Evolutionary conservation across 495 filamentous ascomycete genomes (phyloP).

Genomic region (Halenospora varia): DNA sequence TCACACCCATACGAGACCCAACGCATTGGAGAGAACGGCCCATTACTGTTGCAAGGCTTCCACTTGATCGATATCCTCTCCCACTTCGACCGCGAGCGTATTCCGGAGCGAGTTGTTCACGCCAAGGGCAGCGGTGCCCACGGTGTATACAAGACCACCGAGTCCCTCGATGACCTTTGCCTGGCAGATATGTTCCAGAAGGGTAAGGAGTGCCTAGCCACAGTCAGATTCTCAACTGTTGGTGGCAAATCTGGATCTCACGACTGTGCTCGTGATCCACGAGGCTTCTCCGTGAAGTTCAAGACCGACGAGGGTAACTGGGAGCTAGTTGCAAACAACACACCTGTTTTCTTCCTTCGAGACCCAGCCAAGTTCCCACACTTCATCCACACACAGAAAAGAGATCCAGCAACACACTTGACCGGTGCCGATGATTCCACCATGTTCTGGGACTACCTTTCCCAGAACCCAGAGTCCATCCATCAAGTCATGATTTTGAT

Average conservation of each 20-base stretch:
- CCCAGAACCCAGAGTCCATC: conserved; percentile 51
- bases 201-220: conserved; percentile 50
- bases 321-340: conserved; percentile 39
- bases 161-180: conserved; percentile 22
- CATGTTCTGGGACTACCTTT: conserved; percentile 31
- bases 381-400: conserved; percentile 49
- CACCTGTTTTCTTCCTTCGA: conserved; percentile 47
- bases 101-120: conserved; percentile 70
- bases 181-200: conserved; percentile 45
- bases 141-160: conserved; percentile 66
- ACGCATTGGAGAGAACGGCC: conserved; percentile 38
- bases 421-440: conserved; percentile 37
- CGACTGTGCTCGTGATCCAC: conserved; percentile 68
- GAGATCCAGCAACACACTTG: conserved; percentile 45
- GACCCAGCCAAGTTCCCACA: conserved; percentile 52
- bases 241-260: conserved; percentile 66
- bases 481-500: conserved; percentile 63
- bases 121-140: conserved; percentile 76
- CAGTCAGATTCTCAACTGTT: conserved; percentile 65
- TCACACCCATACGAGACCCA: conserved; percentile 33
- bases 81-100: conserved; percentile 64
- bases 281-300: conserved; percentile 70
- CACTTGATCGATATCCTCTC: conserved; percentile 58
- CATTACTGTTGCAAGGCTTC: conserved; percentile 57
- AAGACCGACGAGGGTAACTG: conserved; percentile 58